Percentiles rank a stretch among this genome's conserved stretches.
Evolutionary conservation across 2,329 filamentous ascomycete species (phyloP).

Genomic region (Phyllosticta paracitricarpa): DNA sequence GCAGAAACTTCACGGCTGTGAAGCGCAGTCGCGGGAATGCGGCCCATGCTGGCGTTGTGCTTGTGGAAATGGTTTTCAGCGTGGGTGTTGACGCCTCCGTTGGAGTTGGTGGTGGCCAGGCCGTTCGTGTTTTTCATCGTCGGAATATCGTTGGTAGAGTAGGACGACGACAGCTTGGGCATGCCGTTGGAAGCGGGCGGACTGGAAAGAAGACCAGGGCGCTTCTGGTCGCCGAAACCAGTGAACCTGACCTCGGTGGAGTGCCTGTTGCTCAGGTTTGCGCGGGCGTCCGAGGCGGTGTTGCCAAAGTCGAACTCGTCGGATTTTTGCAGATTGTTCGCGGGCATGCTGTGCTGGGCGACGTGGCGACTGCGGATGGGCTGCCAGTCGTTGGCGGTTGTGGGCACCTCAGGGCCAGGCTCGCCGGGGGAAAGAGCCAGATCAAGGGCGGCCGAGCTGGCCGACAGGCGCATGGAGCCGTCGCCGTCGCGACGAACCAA

Average conservation of each 20-base stretch:
- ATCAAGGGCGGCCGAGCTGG: constrained; percentile 72
- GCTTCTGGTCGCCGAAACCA: constrained; percentile 32
- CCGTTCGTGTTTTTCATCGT: constrained; percentile 64
- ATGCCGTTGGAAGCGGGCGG: constrained; percentile 50
- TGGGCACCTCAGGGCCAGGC: constrained; percentile 50
- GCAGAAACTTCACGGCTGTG: constrained; percentile 63
- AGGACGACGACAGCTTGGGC: constrained; percentile 76
- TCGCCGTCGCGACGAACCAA: constrained; percentile 54
- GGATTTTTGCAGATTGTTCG: constrained; percentile 40
- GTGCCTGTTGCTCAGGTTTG: constrained; percentile 33
- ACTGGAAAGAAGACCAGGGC: constrained; percentile 43
- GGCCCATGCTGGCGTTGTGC: constrained; percentile 73
- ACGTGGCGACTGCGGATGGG: constrained; percentile 53
- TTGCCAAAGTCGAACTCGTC: constrained; percentile 26
- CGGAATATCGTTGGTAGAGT: constrained; percentile 80
- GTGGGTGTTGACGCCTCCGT: constrained; percentile 36
- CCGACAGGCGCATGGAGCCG: constrained; percentile 55
- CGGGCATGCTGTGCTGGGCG: constrained; percentile 48
- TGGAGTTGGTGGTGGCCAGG: constrained; percentile 28
- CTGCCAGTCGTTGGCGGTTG: background rate
- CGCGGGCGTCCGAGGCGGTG: constrained; percentile 8
- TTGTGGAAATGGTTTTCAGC: constrained; percentile 52
- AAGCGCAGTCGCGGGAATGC: constrained; percentile 59
- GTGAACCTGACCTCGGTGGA: constrained; percentile 38
- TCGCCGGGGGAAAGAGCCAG: constrained; percentile 61